phyloP scores from a whole-genome alignment of 805 yeast species.

The Wickerhamia fluorescens region DNA sequence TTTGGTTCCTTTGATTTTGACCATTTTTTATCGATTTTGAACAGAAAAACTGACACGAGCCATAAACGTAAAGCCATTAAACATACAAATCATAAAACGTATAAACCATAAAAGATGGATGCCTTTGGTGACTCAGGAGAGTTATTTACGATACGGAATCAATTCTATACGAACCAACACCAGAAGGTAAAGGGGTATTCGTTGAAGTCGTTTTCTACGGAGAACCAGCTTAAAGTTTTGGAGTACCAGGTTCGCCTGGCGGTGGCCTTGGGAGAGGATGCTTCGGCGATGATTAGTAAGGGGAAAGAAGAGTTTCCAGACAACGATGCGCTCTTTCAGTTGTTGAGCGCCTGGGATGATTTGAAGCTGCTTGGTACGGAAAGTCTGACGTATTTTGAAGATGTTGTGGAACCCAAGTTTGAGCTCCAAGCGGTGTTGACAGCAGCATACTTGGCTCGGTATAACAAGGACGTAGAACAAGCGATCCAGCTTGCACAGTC shows the following conservation, averaged over 20 bases:
- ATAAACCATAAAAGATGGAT: conserved; percentile 19
- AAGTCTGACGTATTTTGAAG: conserved; percentile 37
- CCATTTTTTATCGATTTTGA: too few relatives aligned
- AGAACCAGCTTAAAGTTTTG: conserved; percentile 31
- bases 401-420: conserved; percentile 23
- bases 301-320: conserved; percentile 29
- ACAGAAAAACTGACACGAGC: too few relatives aligned
- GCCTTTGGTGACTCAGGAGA: conserved; percentile 41
- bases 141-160: conserved; percentile 48
- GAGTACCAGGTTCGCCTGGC: conserved; percentile 35
- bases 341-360: conserved; percentile 38
- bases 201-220: conserved; percentile 32
- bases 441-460: conserved; percentile 29
- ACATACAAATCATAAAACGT: neutral
- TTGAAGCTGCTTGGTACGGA: conserved; percentile 37
- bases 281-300: conserved; percentile 29
- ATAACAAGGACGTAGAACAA: conserved; percentile 28
- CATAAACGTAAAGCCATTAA: too few relatives aligned
- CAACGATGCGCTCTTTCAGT: conserved; percentile 26
- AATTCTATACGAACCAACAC: conserved; percentile 56
- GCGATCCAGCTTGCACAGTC: conserved; percentile 25
- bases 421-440: conserved; percentile 39
- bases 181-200: conserved; percentile 33
- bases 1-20: too few relatives aligned
- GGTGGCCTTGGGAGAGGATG: conserved; percentile 32